Conservation (phyloP, 2,329 filamentous ascomycete species). For the Phaeosphaeriaceae sp. region DNA sequence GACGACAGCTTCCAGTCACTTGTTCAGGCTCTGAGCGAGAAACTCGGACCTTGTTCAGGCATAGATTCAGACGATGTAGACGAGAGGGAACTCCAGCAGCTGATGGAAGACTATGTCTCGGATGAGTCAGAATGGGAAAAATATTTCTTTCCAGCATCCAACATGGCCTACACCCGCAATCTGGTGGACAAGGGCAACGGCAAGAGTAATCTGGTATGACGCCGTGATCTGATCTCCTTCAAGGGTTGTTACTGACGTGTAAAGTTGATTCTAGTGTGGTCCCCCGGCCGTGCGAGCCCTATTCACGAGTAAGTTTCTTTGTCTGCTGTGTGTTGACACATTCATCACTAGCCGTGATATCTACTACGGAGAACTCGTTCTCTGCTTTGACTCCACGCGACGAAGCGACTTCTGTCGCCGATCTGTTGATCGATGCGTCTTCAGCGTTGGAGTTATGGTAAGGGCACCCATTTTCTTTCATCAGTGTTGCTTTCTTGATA, state of each 20-base stretch:
- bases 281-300: constrained; percentile 79
- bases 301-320: constrained; percentile 72
- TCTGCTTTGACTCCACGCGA: constrained; percentile 30
- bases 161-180: constrained; percentile 81
- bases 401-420: constrained; percentile 39
- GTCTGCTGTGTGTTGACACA: constrained; percentile 15
- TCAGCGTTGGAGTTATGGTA: constrained; percentile 35
- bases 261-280: constrained; percentile 88
- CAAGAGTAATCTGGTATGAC: constrained; percentile 73
- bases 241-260: constrained; percentile 11
- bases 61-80: constrained; percentile 84
- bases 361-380: not conserved
- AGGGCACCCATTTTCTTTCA: constrained; percentile 24
- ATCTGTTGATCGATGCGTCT: constrained; percentile 37
- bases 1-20: constrained; percentile 68
- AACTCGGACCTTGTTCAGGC: constrained; percentile 80
- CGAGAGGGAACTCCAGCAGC: constrained; percentile 69
- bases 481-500: no score
- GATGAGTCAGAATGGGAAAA: constrained; percentile 72
- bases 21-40: constrained; percentile 74
- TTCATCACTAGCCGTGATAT: constrained; percentile 14
- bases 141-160: constrained; percentile 76
- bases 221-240: not conserved
- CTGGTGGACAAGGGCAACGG: constrained; percentile 89
- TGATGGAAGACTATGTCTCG: constrained; percentile 80